Evolutionary conservation across 176 grass and related monocot genomes (phyloP).

Genomic region (Lolium perenne): DNA sequence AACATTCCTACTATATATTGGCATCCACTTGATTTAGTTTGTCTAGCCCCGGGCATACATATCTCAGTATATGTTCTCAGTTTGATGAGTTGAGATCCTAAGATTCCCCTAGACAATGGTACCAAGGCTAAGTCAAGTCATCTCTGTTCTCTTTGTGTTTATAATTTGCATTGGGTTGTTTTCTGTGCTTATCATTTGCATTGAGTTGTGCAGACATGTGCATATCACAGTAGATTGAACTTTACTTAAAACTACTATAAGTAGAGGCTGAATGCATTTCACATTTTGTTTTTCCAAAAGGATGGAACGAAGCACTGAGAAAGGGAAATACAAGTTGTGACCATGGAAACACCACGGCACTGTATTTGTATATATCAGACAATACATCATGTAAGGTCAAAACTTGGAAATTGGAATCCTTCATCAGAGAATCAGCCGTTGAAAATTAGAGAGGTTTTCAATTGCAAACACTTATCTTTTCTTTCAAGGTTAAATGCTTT

Average conservation of each 20-base stretch:
- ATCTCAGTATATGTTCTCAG: slow-evolving; percentile 32
- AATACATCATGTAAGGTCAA: background rate
- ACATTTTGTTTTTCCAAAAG: background rate
- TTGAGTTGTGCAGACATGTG: slow-evolving; percentile 31
- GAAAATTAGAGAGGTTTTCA: background rate
- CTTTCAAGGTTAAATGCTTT: slow-evolving; percentile 26
- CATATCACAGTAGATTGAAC: background rate
- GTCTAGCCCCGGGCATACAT: slow-evolving; percentile 47
- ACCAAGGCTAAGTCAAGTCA: background rate
- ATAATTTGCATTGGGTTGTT: slow-evolving; percentile 13
- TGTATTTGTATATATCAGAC: background rate
- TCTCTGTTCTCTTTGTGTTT: background rate
- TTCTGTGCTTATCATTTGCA: slow-evolving; percentile 6
- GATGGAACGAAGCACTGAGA: background rate
- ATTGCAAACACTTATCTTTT: background rate
- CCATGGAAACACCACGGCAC: background rate
- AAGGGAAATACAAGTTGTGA: background rate
- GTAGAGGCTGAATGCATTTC: background rate
- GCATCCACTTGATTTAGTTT: slow-evolving; percentile 29
- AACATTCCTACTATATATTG: slow-evolving; percentile 5
- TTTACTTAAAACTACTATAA: background rate
- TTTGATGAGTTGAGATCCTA: slow-evolving; percentile 21
- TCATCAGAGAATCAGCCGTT: background rate
- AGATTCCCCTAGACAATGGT: slow-evolving; percentile 3
- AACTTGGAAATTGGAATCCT: background rate